Percentiles rank a stretch among this genome's conserved stretches.
phyloP scores from a whole-genome alignment of 1,284 basidiomycete species.

The Bondarzewia mesenterica region DNA sequence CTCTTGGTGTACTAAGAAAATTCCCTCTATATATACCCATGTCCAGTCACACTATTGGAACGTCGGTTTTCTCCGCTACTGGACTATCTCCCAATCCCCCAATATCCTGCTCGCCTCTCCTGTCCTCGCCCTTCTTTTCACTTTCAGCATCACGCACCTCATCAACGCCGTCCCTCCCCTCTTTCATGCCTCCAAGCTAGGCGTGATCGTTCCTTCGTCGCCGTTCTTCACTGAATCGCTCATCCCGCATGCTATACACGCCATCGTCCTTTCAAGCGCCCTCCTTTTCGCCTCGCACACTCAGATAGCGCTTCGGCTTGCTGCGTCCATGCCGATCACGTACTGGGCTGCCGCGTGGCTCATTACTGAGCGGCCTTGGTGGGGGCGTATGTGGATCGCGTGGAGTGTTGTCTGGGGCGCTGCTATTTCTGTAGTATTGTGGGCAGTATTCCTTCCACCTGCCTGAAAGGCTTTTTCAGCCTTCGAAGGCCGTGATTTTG shows the following conservation, averaged over 20 bases:
- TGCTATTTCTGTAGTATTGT: conserved; percentile 66
- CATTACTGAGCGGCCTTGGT: conserved; percentile 35
- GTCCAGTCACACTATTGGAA: conserved; percentile 88
- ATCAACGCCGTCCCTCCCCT: conserved; percentile 12
- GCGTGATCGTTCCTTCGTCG: conserved; percentile 4
- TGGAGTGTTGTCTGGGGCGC: conserved; percentile 79
- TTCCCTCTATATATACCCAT: conserved; percentile 77
- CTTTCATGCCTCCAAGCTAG: neutral
- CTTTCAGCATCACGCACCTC: conserved; percentile 33
- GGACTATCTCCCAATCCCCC: conserved; percentile 76
- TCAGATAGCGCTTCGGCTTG: conserved; percentile 83
- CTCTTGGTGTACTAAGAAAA: conserved; percentile 55
- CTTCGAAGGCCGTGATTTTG: neutral
- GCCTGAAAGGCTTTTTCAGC: conserved; percentile 46
- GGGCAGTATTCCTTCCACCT: conserved; percentile 85
- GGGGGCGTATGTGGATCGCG: conserved; percentile 48
- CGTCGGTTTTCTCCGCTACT: conserved; percentile 81
- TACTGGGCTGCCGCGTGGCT: conserved; percentile 82
- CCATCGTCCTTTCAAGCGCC: conserved; percentile 47
- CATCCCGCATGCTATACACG: conserved; percentile 65
- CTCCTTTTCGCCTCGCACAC: conserved; percentile 81
- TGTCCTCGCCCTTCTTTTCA: conserved; percentile 47
- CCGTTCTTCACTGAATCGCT: conserved; percentile 28
- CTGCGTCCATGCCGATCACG: conserved; percentile 70
- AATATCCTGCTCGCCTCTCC: conserved; percentile 84